phyloP scores from a whole-genome alignment of 1,284 basidiomycete species.

The Hemileia vastatrix region DNA sequence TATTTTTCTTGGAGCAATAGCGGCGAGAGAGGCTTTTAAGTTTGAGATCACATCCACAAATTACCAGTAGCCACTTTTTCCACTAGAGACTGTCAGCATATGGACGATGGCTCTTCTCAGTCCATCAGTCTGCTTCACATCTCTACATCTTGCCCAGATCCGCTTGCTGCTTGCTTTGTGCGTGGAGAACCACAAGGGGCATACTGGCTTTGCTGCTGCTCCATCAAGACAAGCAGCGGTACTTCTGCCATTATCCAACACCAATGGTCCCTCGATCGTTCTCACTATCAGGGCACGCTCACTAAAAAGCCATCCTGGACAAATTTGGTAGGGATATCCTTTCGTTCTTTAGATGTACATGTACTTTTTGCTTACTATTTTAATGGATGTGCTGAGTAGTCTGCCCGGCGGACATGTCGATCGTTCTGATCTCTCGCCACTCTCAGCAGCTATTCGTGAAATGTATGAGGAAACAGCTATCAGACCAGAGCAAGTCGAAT shows the following conservation, averaged over 20 bases:
- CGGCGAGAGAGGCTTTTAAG: too few species aligned
- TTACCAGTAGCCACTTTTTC: too few species aligned
- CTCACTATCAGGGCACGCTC: conserved; percentile 7
- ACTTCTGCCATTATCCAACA: conserved; percentile 6
- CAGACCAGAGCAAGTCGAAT: conserved; percentile 6
- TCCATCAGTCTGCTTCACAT: too few species aligned
- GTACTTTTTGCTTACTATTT: background rate
- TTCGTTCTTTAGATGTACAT: background rate
- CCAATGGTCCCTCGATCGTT: background rate
- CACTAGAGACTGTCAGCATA: too few species aligned
- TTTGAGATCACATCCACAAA: too few species aligned
- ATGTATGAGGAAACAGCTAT: conserved; percentile 11
- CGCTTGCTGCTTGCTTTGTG: background rate
- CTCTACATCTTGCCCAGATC: conserved; percentile 7
- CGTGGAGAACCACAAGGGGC: too few species aligned
- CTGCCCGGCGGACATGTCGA: conserved; percentile 17
- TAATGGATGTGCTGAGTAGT: too few species aligned
- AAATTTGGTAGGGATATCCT: conserved; percentile 2
- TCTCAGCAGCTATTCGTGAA: conserved; percentile 12
- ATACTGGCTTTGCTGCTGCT: too few species aligned
- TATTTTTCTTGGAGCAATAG: too few species aligned
- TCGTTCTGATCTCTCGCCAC: conserved; percentile 4
- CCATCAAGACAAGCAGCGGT: conserved; percentile 12
- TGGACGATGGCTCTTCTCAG: too few species aligned
- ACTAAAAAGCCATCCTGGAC: conserved; percentile 9